Conservation (phyloP, 768 basidiomycete genomes). For the Serendipita sp. region DNA sequence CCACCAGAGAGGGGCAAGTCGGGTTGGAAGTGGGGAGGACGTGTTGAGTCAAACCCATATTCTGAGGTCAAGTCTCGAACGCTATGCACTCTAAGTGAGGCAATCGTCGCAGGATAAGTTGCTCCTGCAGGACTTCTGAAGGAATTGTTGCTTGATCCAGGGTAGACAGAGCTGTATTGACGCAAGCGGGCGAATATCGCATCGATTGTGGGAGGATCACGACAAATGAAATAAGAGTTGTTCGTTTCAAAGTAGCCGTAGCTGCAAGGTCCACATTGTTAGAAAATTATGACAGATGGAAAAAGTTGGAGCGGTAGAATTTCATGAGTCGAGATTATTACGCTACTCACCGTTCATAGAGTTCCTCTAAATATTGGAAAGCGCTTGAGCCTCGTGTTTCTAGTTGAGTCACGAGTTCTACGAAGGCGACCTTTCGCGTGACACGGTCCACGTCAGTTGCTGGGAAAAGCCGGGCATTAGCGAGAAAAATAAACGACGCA, state of each 20-base stretch:
- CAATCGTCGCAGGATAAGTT: conserved; percentile 46
- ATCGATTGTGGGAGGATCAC: conserved; percentile 44
- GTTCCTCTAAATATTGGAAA: conserved; percentile 34
- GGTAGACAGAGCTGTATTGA: conserved; percentile 26
- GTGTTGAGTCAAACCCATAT: conserved; percentile 46
- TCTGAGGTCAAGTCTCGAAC: conserved; percentile 63
- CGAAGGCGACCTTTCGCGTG: conserved; percentile 40
- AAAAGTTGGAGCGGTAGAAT: not conserved
- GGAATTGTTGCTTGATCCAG: conserved; percentile 13
- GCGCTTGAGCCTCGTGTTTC: conserved; percentile 36
- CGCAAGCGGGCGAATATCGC: conserved; percentile 53
- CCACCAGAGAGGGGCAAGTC: conserved; percentile 54
- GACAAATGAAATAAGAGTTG: conserved; percentile 64
- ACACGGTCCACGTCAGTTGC: not conserved
- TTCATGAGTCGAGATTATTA: not conserved
- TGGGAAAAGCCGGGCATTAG: not conserved
- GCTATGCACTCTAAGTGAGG: conserved; percentile 38
- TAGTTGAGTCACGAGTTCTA: conserved; percentile 43
- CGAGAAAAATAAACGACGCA: conserved; percentile 17
- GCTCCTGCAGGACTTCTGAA: conserved; percentile 10
- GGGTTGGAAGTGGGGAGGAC: conserved; percentile 48
- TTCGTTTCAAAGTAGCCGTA: conserved; percentile 73
- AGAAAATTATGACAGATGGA: not conserved
- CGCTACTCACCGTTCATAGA: conserved; percentile 15
- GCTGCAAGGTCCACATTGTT: conserved; percentile 20